Conservation (phyloP, 805 yeast genomes). For the Monosporozyma yasuniensis region DNA sequence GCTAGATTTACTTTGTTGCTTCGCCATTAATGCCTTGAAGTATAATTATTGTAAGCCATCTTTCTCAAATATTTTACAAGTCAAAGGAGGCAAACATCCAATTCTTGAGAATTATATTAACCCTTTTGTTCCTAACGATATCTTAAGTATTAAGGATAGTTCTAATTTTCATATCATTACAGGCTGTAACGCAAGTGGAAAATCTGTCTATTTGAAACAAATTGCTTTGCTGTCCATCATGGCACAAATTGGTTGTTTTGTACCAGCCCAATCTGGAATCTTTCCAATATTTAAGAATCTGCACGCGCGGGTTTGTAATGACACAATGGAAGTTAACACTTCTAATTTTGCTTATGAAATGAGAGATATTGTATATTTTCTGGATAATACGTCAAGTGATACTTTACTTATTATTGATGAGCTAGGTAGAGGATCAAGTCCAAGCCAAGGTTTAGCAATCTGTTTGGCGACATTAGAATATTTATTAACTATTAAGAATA, state of each 20-base stretch:
- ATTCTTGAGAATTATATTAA: slow-evolving; percentile 29
- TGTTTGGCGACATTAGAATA: slow-evolving; percentile 38
- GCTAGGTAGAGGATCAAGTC: slow-evolving; percentile 45
- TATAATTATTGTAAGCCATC: slow-evolving; percentile 31
- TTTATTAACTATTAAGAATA: slow-evolving; percentile 23
- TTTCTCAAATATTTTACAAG: slow-evolving; percentile 26
- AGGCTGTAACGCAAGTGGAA: slow-evolving; percentile 57
- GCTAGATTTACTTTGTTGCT: slow-evolving; percentile 34
- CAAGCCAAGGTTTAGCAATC: slow-evolving; percentile 45
- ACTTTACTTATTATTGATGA: slow-evolving; percentile 45
- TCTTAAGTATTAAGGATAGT: slow-evolving; percentile 27
- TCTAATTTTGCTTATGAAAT: slow-evolving; percentile 41
- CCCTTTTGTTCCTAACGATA: slow-evolving; percentile 34
- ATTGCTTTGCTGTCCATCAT: slow-evolving; percentile 40
- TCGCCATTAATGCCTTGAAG: slow-evolving; percentile 24
- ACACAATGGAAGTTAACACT: slow-evolving; percentile 28
- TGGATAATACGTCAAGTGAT: slow-evolving; percentile 28
- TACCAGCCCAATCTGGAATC: slow-evolving; percentile 38
- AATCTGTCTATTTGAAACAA: slow-evolving; percentile 47
- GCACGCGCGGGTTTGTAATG: slow-evolving; percentile 34
- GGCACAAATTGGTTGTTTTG: slow-evolving; percentile 50
- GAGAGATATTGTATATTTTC: slow-evolving; percentile 39
- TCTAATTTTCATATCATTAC: slow-evolving; percentile 43
- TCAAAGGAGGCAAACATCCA: slow-evolving; percentile 37
- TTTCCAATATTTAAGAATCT: slow-evolving; percentile 34